These are phyloP conservation scores for Diversispora eburnea DNA, from an alignment of 192 early-diverging fungal species.

Conservation along the genomic window DNA sequence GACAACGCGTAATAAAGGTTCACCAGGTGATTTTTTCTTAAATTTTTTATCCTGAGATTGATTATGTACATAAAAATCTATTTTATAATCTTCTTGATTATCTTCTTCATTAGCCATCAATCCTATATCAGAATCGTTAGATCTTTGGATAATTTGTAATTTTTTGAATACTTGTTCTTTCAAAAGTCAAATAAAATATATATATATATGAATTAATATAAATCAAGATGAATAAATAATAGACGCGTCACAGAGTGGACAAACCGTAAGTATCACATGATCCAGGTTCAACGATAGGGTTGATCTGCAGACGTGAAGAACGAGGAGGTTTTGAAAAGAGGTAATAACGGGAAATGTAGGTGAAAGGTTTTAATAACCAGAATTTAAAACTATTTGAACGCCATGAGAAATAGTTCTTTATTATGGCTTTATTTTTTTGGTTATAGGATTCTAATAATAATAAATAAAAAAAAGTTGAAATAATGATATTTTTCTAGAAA, in stretches of 20 bases:
- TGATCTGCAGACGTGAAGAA: background rate
- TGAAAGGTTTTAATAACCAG: background rate
- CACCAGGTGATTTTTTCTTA: constrained; percentile 6
- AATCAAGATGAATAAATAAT: background rate
- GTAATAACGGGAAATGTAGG: background rate
- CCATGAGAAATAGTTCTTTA: too few relatives aligned
- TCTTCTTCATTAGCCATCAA: background rate
- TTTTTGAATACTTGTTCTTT: constrained; percentile 36
- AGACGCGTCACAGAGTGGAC: background rate
- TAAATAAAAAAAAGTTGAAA: too few relatives aligned
- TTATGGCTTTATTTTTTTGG: too few relatives aligned
- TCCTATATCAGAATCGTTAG: background rate
- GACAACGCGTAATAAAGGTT: background rate
- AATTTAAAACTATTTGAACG: too few relatives aligned
- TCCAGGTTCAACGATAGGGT: constrained; percentile 17
- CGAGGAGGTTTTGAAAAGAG: background rate
- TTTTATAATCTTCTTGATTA: background rate
- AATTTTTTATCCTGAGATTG: background rate
- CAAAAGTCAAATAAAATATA: background rate
- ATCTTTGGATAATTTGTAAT: constrained; percentile 34
- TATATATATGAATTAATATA: background rate
- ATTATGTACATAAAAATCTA: constrained; percentile 5
- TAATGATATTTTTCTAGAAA: too few relatives aligned
- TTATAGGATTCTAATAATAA: too few relatives aligned
- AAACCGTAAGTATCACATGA: constrained; percentile 28